Evolutionary conservation across 2,329 filamentous ascomycete species (phyloP), one percentile per base, ranked within the genome.

Genomic region (Thielaviopsis ethacetica): DNA sequence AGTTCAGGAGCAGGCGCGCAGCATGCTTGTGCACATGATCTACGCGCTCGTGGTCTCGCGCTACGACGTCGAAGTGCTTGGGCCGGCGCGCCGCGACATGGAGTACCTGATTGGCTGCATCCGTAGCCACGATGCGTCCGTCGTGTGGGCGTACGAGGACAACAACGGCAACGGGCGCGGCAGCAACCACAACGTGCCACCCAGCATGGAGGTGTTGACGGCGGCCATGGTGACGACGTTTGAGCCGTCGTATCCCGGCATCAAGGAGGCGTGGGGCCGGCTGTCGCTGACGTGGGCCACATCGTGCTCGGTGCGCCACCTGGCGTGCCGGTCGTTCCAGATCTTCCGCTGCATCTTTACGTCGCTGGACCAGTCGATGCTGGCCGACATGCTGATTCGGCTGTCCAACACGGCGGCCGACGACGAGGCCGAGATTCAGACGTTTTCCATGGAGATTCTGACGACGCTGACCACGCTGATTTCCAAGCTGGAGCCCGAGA

Each of bases 371-470:
- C 90, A 94, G 64, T 78, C 84, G 60, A 98, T 97, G 91, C 79
- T 98, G 17, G 90, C 89, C 1, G 93, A 98, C 66, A 98, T 98
- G 90, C 81, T 98, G 22, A 91, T 88, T 13, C 81, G 94, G 53
- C 76, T 98, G 34, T 97, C 91, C 1, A 98, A 97, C 69, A 98
- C 93, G 0, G 93, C 98, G 65, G 91, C 94, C 0, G 91, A 97
- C 63, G 90, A 96, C 65, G 89, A 95, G 66, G 81, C 84, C 0
- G 91, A 97, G 71, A 95, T 96, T 58, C 89, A 96, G 66, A 91
- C 90, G 0, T 98, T 98, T 67, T 94, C 93, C 0, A 91, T 97
- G 85, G 94, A 98, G 68, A 97, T 98, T 60, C 72, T 98, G 57
- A 96, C 91, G 0, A 98, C 94, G 0, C 71, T 98, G 56, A 91